phyloP scores from a whole-genome alignment of 1,284 basidiomycete genomes.

The Tremellales sp. region DNA sequence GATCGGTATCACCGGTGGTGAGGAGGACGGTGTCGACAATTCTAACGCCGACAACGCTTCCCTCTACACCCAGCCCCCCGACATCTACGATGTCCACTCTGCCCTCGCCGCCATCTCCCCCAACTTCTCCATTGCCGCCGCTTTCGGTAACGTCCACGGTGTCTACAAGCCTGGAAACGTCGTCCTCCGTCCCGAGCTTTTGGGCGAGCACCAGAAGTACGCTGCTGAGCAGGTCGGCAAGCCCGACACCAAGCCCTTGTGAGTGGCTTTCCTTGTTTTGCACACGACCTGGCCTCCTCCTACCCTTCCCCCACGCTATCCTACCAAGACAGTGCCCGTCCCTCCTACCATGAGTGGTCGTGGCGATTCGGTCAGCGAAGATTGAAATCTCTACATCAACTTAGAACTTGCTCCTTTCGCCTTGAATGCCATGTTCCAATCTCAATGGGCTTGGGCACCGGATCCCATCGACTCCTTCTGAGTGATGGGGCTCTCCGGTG shows the following conservation, averaged over 20 bases:
- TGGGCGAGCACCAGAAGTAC: slow-evolving; percentile 86
- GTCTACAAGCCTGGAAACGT: slow-evolving; percentile 96
- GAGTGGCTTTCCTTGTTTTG: slow-evolving; percentile 35
- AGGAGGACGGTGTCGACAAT: slow-evolving; percentile 99
- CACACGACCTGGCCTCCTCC: not conserved
- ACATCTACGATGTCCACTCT: slow-evolving; percentile 87
- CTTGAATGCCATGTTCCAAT: slow-evolving; percentile 22
- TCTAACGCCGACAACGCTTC: slow-evolving; percentile 87
- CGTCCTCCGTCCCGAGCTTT: slow-evolving; percentile 82
- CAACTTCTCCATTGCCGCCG: slow-evolving; percentile 92
- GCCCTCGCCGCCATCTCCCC: slow-evolving; percentile 80
- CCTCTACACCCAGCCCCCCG: slow-evolving; percentile 97
- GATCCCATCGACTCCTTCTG: slow-evolving; percentile 30
- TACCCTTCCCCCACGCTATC: slow-evolving; percentile 29
- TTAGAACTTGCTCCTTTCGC: slow-evolving; percentile 47
- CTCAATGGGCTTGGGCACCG: slow-evolving; percentile 15
- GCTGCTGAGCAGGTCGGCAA: slow-evolving; percentile 66
- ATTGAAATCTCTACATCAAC: slow-evolving; percentile 28
- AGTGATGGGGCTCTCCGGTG: slow-evolving; percentile 17
- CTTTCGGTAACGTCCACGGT: slow-evolving; percentile 92
- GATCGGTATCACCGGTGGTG: slow-evolving; percentile 99
- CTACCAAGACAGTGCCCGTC: slow-evolving; percentile 45
- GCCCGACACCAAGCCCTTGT: slow-evolving; percentile 71
- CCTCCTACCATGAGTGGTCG: slow-evolving; percentile 34
- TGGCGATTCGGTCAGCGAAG: slow-evolving; percentile 47